Conservation (phyloP, 2,329 filamentous ascomycete genomes). For the Sclerotinia sclerotiorum region DNA sequence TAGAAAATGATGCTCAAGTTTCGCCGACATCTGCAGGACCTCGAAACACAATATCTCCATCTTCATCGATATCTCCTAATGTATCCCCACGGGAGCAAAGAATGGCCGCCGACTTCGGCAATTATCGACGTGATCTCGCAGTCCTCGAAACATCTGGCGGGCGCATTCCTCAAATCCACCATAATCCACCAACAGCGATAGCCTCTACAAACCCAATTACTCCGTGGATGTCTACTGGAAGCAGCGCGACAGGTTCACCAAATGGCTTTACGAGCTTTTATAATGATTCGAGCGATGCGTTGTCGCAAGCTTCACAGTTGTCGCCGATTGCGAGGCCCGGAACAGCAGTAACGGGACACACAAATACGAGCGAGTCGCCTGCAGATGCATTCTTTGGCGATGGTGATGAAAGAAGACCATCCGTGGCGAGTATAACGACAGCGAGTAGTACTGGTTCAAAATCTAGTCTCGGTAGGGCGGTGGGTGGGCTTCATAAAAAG, state of each 20-base stretch:
- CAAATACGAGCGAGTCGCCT: conserved; percentile 57
- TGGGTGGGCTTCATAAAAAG: conserved; percentile 70
- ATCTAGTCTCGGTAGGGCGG: conserved; percentile 60
- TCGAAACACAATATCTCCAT: conserved; percentile 31
- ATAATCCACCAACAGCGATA: conserved; percentile 55
- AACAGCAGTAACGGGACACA: conserved; percentile 46
- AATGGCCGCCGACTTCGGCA: conserved; percentile 55
- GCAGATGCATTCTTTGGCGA: conserved; percentile 64
- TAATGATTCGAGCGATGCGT: conserved; percentile 72
- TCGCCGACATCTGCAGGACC: conserved; percentile 39
- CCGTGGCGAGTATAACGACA: conserved; percentile 82
- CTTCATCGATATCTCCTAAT: conserved; percentile 38
- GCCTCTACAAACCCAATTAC: conserved; percentile 50
- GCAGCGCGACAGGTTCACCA: conserved; percentile 37
- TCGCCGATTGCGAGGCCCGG: conserved; percentile 68
- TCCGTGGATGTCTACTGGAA: conserved; percentile 54
- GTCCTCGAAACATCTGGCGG: conserved; percentile 62
- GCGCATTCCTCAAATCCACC: conserved; percentile 59
- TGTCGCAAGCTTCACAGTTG: conserved; percentile 64
- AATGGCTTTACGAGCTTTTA: conserved; percentile 59
- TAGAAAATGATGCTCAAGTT: conserved; percentile 39
- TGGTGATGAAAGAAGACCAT: conserved; percentile 79
- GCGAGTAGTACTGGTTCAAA: conserved; percentile 83
- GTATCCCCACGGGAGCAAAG: conserved; percentile 41
- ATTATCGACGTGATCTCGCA: conserved; percentile 71